Evolutionary conservation across 129 eudicot genomes (phyloP).

Genomic region (Silybum marianum): DNA sequence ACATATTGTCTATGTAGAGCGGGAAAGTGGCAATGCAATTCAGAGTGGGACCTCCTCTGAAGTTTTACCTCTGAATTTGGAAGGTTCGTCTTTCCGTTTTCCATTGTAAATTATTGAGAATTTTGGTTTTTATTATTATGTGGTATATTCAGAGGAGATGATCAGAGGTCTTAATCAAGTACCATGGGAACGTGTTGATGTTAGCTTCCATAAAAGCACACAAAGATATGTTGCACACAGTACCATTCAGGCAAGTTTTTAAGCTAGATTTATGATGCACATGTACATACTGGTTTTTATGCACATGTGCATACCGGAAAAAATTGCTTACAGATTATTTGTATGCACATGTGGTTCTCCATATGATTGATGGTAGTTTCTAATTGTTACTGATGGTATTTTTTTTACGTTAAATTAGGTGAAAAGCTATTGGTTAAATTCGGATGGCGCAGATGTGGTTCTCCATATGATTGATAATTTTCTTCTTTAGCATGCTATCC

Average conservation of each 20-base stretch:
- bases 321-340: too few species aligned
- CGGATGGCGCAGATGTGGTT: constrained; percentile 82
- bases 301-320: not conserved
- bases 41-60: constrained; percentile 32
- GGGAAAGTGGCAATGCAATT: constrained; percentile 21
- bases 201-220: constrained; percentile 75
- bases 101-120: not conserved
- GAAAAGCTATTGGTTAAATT: constrained; percentile 75
- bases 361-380: not conserved
- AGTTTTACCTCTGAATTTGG: constrained; percentile 45
- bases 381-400: not conserved
- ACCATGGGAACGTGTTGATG: constrained; percentile 91
- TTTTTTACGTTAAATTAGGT: constrained; percentile 40
- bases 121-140: not conserved
- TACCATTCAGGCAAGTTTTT: constrained; percentile 67
- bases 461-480: constrained; percentile 76
- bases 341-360: too few species aligned
- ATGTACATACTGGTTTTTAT: not conserved
- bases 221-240: constrained; percentile 84
- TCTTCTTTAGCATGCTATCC: constrained; percentile 36
- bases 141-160: constrained; percentile 63
- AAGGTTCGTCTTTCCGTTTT: constrained; percentile 45
- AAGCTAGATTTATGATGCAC: not conserved
- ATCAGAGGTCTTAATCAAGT: constrained; percentile 79
- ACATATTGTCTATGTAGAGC: constrained; percentile 53